Base-by-base conservation (phyloP, 2,329 filamentous ascomycete genomes). In the Botryotinia calthae region DNA sequence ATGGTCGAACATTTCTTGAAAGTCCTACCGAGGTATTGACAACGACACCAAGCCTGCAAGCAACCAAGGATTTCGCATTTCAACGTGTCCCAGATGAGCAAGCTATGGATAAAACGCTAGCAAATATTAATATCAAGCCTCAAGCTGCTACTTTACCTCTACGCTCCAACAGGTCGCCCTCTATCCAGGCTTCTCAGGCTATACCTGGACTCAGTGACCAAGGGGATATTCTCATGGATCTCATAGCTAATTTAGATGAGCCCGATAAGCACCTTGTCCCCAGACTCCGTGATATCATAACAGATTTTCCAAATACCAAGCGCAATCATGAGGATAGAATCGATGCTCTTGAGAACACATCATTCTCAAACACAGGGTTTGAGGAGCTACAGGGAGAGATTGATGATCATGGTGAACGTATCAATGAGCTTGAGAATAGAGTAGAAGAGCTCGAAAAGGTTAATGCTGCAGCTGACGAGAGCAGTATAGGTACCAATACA, bases 321-420 rank as follows among this genome's bases (percentile, higher is more conserved):
- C 72, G 75, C 34, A 77, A 80, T 28, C 87, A 94, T 73, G 88
- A 89, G 54, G 85, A 87, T 70, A 89, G 93, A 2, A 81, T 95
- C 20, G 90, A 93, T 66, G 84, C 85, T 72, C 84, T 95, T 9
- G 93, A 95, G 81, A 92, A 87, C 68, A 84, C 87, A 1, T 94
- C 91, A 0, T 93, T 94, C 78, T 88, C 89, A 37, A 85, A 88
- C 61, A 85, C 86, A 28, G 86, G 87, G n/a, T 87, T 91, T 65
- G 91, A 94, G 34, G 90, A 92, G 54, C 88, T 92, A 66, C 84
- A 89, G 28, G 90, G 93, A 31, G 89, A 87, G 71, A 86, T 92
- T 77, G 91, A 94, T 48, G 82, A 88, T 65, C 81, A 88, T 62
- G 92, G 94, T 62, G 85, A 89, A 14, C 87, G 91, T 34, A 84